phyloP scores from a whole-genome alignment of 371 early-diverging fungal genomes.

The Actinomortierella ambigua region DNA sequence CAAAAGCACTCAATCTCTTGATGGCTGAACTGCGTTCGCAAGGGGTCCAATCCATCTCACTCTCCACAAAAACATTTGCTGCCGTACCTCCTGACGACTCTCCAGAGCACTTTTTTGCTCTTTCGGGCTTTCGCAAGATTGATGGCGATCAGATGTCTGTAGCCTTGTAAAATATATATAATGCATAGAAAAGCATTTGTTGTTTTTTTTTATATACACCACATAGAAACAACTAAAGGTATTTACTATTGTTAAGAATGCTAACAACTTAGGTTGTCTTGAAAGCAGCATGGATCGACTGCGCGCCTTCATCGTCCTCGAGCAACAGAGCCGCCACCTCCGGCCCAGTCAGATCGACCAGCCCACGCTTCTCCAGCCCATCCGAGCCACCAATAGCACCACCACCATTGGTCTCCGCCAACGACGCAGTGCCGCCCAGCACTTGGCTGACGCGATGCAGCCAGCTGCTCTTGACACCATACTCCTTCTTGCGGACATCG shows the following conservation, averaged over 20 bases:
- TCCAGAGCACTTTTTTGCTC: slow-evolving; percentile 31
- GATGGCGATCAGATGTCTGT: no score
- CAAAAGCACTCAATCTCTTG: slow-evolving; percentile 20
- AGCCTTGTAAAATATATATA: no score
- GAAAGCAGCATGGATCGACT: slow-evolving; percentile 29
- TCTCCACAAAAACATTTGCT: slow-evolving; percentile 20
- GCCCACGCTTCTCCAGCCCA: slow-evolving; percentile 6
- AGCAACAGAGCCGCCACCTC: neutral
- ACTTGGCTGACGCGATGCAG: slow-evolving; percentile 27
- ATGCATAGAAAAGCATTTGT: no score
- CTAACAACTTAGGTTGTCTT: slow-evolving; percentile 35
- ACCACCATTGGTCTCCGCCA: neutral
- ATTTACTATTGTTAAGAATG: no score
- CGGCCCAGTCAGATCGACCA: neutral
- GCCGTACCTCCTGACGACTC: slow-evolving; percentile 28
- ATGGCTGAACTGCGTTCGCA: slow-evolving; percentile 6
- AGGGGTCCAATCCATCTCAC: slow-evolving; percentile 3
- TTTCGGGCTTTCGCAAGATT: slow-evolving; percentile 7
- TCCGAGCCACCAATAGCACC: neutral
- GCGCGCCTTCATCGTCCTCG: slow-evolving; percentile 26
- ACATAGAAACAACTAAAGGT: neutral
- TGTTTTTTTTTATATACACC: no score
- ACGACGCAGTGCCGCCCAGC: slow-evolving; percentile 10
- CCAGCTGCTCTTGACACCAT: slow-evolving; percentile 45
- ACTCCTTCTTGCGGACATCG: slow-evolving; percentile 37